These are phyloP conservation scores for Nothopassalora personata DNA, from an alignment of 2,329 filamentous ascomycete species.

Conservation along the genomic window DNA sequence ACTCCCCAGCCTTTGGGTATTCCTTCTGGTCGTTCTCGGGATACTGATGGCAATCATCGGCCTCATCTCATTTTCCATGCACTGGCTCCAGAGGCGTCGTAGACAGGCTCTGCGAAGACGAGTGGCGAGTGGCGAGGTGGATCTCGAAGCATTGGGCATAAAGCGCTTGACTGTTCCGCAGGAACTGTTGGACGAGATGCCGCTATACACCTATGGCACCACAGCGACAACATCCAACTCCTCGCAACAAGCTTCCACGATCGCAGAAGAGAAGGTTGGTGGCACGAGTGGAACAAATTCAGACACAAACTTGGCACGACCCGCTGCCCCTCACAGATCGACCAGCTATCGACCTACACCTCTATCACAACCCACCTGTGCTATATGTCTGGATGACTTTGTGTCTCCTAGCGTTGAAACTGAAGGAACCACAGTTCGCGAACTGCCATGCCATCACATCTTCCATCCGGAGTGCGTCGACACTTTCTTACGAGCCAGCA, in stretches of 20 bases:
- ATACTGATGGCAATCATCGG: slow-evolving; percentile 65
- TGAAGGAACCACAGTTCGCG: slow-evolving; percentile 60
- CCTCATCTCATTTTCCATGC: slow-evolving; percentile 66
- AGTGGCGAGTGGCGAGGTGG: slow-evolving; percentile 72
- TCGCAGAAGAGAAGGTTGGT: slow-evolving; percentile 10
- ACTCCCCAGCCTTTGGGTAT: slow-evolving; percentile 76
- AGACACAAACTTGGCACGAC: slow-evolving; percentile 2
- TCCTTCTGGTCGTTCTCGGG: slow-evolving; percentile 63
- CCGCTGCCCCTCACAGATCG: slow-evolving; percentile 5
- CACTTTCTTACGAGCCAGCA: slow-evolving; percentile 69
- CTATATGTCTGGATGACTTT: slow-evolving; percentile 86
- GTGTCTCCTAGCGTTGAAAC: slow-evolving; percentile 34
- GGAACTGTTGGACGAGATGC: slow-evolving; percentile 65
- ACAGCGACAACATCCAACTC: slow-evolving; percentile 4
- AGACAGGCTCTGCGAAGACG: slow-evolving; percentile 63
- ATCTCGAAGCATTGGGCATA: slow-evolving; percentile 80
- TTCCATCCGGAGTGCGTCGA: slow-evolving; percentile 93
- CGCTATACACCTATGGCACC: slow-evolving; percentile 65
- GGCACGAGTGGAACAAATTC: background rate
- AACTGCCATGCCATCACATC: slow-evolving; percentile 85
- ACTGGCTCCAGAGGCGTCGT: slow-evolving; percentile 67
- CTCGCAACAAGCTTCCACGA: slow-evolving; percentile 1
- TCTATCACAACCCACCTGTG: slow-evolving; percentile 72
- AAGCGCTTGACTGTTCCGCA: slow-evolving; percentile 73
- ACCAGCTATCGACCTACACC: slow-evolving; percentile 26